Conservation (phyloP, 2,329 filamentous ascomycete genomes). For the Aspergillus tamarii region DNA sequence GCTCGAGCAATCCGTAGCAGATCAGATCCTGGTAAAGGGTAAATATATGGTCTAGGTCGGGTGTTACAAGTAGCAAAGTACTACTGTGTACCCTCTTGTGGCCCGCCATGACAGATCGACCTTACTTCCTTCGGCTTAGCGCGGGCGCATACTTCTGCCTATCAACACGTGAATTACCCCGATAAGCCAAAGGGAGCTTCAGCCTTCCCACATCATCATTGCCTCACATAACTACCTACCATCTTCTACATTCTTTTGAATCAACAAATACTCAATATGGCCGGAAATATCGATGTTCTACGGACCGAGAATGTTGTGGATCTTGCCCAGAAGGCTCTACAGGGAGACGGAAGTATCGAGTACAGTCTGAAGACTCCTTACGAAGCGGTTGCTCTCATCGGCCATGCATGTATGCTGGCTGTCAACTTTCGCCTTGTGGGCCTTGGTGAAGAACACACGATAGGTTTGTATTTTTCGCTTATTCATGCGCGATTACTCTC, state of each 20-base stretch:
- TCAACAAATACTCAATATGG: slow-evolving; percentile 11
- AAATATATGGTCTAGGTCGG: no score
- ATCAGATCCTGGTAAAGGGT: no score
- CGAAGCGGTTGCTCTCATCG: slow-evolving; percentile 81
- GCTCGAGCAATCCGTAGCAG: no score
- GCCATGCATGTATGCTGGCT: slow-evolving; percentile 79
- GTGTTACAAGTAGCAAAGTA: no score
- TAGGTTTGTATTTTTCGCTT: slow-evolving; percentile 53
- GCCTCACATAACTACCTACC: neutral
- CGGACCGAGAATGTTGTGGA: slow-evolving; percentile 34
- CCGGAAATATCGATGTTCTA: slow-evolving; percentile 29
- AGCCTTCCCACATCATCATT: slow-evolving; percentile 1
- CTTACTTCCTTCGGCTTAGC: neutral
- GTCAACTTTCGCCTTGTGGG: slow-evolving; percentile 81
- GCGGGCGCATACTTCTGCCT: neutral
- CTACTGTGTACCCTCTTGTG: no score
- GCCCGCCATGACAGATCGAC: neutral
- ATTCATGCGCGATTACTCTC: neutral
- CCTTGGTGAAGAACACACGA: slow-evolving; percentile 78
- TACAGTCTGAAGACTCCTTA: slow-evolving; percentile 55
- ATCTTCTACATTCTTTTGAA: neutral
- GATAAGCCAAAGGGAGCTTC: slow-evolving; percentile 4
- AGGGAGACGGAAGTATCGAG: slow-evolving; percentile 28
- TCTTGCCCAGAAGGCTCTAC: slow-evolving; percentile 36
- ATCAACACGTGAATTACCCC: neutral